Base-by-base conservation (phyloP, 73 alveolate genomes). In the Tetrahymena malaccensis region DNA sequence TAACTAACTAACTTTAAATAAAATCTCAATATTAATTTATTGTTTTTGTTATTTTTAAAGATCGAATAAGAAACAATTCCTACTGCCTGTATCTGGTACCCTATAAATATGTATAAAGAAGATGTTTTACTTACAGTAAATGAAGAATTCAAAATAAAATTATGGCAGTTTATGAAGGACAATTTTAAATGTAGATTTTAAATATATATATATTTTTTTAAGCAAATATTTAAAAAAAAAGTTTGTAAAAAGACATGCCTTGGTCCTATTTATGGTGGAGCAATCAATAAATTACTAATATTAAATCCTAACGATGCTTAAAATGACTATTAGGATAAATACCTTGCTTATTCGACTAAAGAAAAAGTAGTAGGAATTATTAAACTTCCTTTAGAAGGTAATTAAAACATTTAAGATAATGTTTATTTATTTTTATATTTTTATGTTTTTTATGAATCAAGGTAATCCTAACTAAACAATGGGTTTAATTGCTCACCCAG, bases 401-500 rank as follows among this genome's bases (percentile, higher is more conserved):
- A 25, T 22, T 70, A 0, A 70, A 0, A 27, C 19, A 19, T 70
- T 58, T 19, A 50, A 4, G 11, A 27, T 9, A 70, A 25, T 70
- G 25, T 22, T 70, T 70, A 25, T 70, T 70, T 12, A 70, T 70
- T 70, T 33, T 70, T 25, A 11, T 19, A 8, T 35, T 35, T 6
- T 35, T 35, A 2, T 35, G 2, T 4, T 35, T 27, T 70, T 70
- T 1, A 70, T 22, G 17, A 27, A 19, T 70, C 0, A 27, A 70
- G 89, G 89, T 70, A 99, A 99, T 96, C 99, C 99, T 70, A 98
- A 97, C 95, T 98, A 99, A 96, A 97, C 99, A 40, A 98, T 99
- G 99, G 99, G 99, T 43, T 98, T 99, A 8, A 98, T 99, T 83
- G 99, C 99, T 38, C 99, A 99, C 96, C 99, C 99, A 55, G 99